Evolutionary conservation across 2,329 filamentous ascomycete genomes (phyloP).

Genomic region (Botrytis pseudocinerea): DNA sequence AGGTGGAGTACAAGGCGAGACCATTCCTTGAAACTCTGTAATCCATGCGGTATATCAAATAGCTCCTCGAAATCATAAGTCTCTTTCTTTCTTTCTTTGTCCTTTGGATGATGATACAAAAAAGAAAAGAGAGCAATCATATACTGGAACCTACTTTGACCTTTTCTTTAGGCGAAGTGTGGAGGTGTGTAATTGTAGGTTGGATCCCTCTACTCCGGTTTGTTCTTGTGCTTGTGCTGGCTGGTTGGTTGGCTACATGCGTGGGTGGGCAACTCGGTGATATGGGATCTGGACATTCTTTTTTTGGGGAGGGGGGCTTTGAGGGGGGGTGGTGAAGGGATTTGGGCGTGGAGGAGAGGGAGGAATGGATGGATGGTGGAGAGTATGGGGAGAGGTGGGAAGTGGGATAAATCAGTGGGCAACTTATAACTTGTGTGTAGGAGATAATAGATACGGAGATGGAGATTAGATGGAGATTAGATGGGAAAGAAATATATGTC

Average conservation of each 20-base stretch:
- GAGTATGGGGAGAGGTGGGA: too few relatives aligned
- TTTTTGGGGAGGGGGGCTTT: background rate
- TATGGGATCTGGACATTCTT: conserved; percentile 9
- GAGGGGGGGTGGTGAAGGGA: background rate
- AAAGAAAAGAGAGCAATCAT: background rate
- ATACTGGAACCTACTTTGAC: conserved; percentile 6
- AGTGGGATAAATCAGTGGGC: too few relatives aligned
- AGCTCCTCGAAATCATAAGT: conserved; percentile 22
- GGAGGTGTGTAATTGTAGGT: conserved; percentile 1
- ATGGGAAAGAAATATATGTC: too few relatives aligned
- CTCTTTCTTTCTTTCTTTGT: background rate
- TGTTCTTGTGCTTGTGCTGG: background rate
- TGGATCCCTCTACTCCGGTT: conserved; percentile 1
- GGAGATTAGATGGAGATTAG: too few relatives aligned
- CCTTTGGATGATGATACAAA: background rate
- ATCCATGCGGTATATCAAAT: conserved; percentile 67
- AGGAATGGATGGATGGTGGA: too few relatives aligned
- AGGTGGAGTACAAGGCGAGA: conserved; percentile 77
- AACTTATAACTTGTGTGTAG: too few relatives aligned
- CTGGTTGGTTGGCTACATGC: background rate
- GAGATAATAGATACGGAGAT: too few relatives aligned
- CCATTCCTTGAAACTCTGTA: conserved; percentile 73
- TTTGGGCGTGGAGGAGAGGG: too few relatives aligned
- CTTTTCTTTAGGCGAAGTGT: background rate
- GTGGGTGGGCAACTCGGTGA: background rate